Evolutionary conservation across 2,329 filamentous ascomycete genomes (phyloP).

Genomic region (Phoma sp.): DNA sequence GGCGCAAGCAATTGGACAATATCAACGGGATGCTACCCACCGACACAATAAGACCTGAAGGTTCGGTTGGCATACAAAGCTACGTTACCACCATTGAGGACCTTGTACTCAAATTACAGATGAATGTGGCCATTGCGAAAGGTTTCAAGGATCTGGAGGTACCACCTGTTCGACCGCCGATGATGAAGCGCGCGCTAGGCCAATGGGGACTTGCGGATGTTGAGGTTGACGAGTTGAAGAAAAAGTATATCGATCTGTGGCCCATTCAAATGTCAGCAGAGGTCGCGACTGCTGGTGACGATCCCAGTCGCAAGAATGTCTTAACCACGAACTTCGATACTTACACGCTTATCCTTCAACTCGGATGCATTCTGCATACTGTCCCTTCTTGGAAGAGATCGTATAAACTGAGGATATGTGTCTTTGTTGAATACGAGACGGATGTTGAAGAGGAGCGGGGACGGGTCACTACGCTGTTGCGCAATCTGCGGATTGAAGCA

Average conservation of each 20-base stretch:
- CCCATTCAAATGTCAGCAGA: slow-evolving; percentile 94
- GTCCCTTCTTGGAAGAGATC: slow-evolving; percentile 80
- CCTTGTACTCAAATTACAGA: slow-evolving; percentile 75
- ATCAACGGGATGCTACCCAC: slow-evolving; percentile 70
- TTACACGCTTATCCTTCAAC: slow-evolving; percentile 84
- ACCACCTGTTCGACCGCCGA: slow-evolving; percentile 56
- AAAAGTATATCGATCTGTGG: slow-evolving; percentile 88
- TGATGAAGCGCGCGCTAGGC: slow-evolving; percentile 33
- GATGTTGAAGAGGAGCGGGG: slow-evolving; percentile 81
- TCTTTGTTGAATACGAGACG: slow-evolving; percentile 88
- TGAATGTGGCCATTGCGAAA: slow-evolving; percentile 85
- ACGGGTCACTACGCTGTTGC: slow-evolving; percentile 75
- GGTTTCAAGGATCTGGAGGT: slow-evolving; percentile 80
- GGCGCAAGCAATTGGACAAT: slow-evolving; percentile 57
- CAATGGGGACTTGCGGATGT: slow-evolving; percentile 33
- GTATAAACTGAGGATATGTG: slow-evolving; percentile 77
- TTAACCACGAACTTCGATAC: slow-evolving; percentile 92
- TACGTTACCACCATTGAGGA: slow-evolving; percentile 88
- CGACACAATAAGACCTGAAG: slow-evolving; percentile 72
- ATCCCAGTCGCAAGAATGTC: slow-evolving; percentile 62
- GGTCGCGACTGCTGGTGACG: slow-evolving; percentile 64
- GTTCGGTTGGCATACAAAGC: slow-evolving; percentile 71
- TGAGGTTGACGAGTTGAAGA: slow-evolving; percentile 65
- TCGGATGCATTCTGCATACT: slow-evolving; percentile 84
- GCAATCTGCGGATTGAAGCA: slow-evolving; percentile 83